phyloP scores from a whole-genome alignment of 2,329 filamentous ascomycete species.

The Colletotrichum lini region DNA sequence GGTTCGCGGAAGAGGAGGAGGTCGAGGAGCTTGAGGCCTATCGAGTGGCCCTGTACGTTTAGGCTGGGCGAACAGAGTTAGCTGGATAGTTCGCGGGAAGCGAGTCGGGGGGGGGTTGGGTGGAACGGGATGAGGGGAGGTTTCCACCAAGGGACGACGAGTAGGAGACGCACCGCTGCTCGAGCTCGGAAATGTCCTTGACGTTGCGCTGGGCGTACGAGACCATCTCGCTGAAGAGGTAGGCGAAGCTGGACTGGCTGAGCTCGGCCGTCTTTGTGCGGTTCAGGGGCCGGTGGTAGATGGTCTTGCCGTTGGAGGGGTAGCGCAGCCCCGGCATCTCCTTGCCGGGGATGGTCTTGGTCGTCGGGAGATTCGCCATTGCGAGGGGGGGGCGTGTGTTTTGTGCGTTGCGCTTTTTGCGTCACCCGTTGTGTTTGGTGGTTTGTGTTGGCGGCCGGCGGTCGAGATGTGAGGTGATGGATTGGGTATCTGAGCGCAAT shows the following conservation, averaged over 20 bases:
- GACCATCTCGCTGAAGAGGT: constrained; percentile 97
- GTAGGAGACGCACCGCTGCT: constrained; percentile 77
- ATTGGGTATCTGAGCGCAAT: neutral
- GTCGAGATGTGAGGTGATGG: neutral
- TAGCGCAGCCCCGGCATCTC: constrained; percentile 80
- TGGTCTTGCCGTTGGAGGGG: constrained; percentile 94
- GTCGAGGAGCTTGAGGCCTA: constrained; percentile 94
- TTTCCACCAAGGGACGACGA: constrained; percentile 11
- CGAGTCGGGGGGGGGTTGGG: neutral
- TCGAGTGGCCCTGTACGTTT: constrained; percentile 91
- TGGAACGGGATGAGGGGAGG: neutral
- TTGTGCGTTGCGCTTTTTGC: neutral
- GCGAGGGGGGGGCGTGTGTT: constrained; percentile 12
- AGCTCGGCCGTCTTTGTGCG: constrained; percentile 89
- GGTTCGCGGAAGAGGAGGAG: constrained; percentile 90
- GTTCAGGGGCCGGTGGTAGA: constrained; percentile 96
- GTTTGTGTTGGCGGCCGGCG: neutral
- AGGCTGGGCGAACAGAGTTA: constrained; percentile 67
- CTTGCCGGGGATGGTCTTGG: constrained; percentile 60
- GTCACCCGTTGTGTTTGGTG: neutral
- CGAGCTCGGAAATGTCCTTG: constrained; percentile 92
- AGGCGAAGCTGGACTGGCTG: constrained; percentile 94
- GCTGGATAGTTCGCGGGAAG: constrained; percentile 29
- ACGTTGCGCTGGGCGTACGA: constrained; percentile 92
- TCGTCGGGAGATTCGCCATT: constrained; percentile 68